Evolutionary conservation across 768 basidiomycete genomes (phyloP).

Genomic region (Daedaleopsis nitida): DNA sequence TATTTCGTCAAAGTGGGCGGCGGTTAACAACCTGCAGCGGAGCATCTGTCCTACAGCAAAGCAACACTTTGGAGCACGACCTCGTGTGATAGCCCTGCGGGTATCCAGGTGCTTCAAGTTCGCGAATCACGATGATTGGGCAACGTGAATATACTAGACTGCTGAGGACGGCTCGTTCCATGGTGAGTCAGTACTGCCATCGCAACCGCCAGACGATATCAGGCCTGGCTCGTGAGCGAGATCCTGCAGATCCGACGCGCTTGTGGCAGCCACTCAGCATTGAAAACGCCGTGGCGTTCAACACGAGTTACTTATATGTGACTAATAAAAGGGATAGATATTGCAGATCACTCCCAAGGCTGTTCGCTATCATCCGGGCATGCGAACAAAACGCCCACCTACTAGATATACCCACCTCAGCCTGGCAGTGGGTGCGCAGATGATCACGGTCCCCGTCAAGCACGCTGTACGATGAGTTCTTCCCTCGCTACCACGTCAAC

Average conservation of each 20-base stretch:
- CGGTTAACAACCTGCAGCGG: not conserved
- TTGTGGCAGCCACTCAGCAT: not conserved
- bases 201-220: not conserved
- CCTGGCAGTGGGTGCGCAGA: not conserved
- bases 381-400: not conserved
- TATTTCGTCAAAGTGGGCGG: not conserved
- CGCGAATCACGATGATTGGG: too few relatives aligned
- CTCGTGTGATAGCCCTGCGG: too few relatives aligned
- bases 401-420: slow-evolving; percentile 16
- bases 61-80: too few relatives aligned
- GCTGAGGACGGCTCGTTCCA: too few relatives aligned
- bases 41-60: too few relatives aligned
- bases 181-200: not conserved
- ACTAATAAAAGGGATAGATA: slow-evolving; percentile 9
- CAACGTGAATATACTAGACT: too few relatives aligned
- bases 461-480: slow-evolving; percentile 17
- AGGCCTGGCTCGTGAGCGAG: not conserved
- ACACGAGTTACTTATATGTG: not conserved
- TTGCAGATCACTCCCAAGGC: slow-evolving; percentile 21
- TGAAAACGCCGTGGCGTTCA: not conserved
- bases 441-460: slow-evolving; percentile 16
- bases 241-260: slow-evolving; percentile 11
- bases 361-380: slow-evolving; percentile 8
- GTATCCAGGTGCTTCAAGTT: too few relatives aligned
- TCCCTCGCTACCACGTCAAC: slow-evolving; percentile 23